Percentiles rank a stretch among this genome's conserved stretches.
Conservation (phyloP, 2,329 filamentous ascomycete species). For the Trichophyton schoenleinii region DNA sequence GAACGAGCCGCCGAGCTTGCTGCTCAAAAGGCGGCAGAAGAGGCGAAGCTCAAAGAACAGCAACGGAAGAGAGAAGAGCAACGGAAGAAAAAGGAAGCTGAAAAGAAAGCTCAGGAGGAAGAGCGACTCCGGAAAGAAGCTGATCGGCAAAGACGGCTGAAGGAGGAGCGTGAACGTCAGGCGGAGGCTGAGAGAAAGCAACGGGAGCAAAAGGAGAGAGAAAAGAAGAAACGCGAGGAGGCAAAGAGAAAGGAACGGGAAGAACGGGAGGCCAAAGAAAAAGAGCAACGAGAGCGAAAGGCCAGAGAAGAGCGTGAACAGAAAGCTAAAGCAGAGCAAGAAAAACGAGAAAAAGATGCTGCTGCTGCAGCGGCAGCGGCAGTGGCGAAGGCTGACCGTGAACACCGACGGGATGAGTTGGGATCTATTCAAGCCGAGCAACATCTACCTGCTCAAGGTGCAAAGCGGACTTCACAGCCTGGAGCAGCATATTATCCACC, state of each 20-base stretch:
- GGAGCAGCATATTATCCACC: slow-evolving; percentile 44
- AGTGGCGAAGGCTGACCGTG: slow-evolving; percentile 33
- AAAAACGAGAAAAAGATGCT: slow-evolving; percentile 38
- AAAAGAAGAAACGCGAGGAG: slow-evolving; percentile 63
- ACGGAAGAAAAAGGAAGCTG: slow-evolving; percentile 77
- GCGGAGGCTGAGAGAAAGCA: slow-evolving; percentile 75
- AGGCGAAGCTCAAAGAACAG: slow-evolving; percentile 67
- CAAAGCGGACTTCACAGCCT: slow-evolving; percentile 46
- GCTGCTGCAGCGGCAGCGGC: slow-evolving; percentile 25
- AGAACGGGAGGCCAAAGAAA: slow-evolving; percentile 49
- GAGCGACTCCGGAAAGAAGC: slow-evolving; percentile 73
- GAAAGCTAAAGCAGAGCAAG: slow-evolving; percentile 30
- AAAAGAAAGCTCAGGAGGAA: slow-evolving; percentile 82
- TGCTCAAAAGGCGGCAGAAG: slow-evolving; percentile 60
- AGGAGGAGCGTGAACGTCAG: slow-evolving; percentile 76
- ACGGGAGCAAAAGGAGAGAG: slow-evolving; percentile 63
- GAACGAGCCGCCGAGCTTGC: slow-evolving; percentile 82
- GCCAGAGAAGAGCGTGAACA: slow-evolving; percentile 52
- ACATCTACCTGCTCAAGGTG: slow-evolving; percentile 13
- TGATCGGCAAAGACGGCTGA: slow-evolving; percentile 63
- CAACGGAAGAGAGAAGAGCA: slow-evolving; percentile 76
- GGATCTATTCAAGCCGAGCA: slow-evolving; percentile 15
- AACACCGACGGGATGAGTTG: slow-evolving; percentile 36
- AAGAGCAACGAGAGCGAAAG: slow-evolving; percentile 59
- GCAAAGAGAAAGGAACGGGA: slow-evolving; percentile 67